A percentile compares a stretch with the other conserved stretches of the same genome.
These are phyloP conservation scores for Priceomyces melissophilus DNA, from an alignment of 805 yeast species.

Conservation along the genomic window DNA sequence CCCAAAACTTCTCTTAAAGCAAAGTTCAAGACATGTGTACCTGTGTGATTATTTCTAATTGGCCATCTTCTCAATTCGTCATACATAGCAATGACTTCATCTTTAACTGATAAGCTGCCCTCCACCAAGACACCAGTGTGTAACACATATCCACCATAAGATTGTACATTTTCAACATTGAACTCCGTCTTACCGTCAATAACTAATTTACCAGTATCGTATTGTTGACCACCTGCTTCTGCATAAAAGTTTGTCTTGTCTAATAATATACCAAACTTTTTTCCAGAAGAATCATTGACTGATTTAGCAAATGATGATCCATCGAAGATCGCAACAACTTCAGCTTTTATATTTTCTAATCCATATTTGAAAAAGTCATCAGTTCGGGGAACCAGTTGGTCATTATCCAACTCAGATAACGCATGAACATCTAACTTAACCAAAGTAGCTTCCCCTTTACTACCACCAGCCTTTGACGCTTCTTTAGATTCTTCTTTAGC, in stretches of 20 bases:
- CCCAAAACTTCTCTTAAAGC: constrained; percentile 87
- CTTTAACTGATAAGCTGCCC: constrained; percentile 68
- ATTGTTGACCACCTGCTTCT: constrained; percentile 99
- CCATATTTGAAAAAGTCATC: constrained; percentile 81
- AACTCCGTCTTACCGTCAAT: constrained; percentile 87
- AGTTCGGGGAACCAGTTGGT: constrained; percentile 66
- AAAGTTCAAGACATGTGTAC: constrained; percentile 90
- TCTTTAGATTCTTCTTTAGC: constrained; percentile 88
- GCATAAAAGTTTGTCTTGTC: constrained; percentile 96
- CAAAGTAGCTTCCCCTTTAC: constrained; percentile 50
- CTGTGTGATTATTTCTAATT: constrained; percentile 95
- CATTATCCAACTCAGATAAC: constrained; percentile 63
- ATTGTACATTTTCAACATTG: constrained; percentile 86
- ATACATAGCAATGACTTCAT: constrained; percentile 75
- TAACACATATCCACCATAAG: constrained; percentile 89
- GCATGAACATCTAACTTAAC: constrained; percentile 91
- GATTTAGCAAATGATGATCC: constrained; percentile 59
- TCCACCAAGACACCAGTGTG: constrained; percentile 87
- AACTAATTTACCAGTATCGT: constrained; percentile 88
- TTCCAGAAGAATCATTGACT: constrained; percentile 26
- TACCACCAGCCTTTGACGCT: constrained; percentile 89
- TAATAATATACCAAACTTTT: constrained; percentile 74
- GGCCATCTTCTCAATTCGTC: constrained; percentile 96
- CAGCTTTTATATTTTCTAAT: constrained; percentile 63
- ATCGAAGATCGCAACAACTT: constrained; percentile 66